phyloP scores from a whole-genome alignment of 225 moss, liverwort and hornwort species.

The Physcomitrium patens region DNA sequence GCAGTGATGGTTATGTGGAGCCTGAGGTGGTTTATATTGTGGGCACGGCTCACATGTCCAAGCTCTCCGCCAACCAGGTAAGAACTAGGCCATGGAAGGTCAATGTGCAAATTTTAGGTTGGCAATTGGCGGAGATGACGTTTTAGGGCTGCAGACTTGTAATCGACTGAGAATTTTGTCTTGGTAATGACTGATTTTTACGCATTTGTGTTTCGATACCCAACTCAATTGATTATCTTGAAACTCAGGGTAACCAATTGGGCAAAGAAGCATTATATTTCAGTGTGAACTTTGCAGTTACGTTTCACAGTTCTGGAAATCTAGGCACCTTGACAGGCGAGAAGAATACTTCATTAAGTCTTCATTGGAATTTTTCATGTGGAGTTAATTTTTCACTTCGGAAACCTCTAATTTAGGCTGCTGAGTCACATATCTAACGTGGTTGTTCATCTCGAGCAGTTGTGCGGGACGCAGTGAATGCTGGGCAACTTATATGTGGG shows the following conservation, averaged over 20 bases:
- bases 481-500: too few species aligned
- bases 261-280: slow-evolving; percentile 1
- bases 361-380: neutral
- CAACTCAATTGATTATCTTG: too few species aligned
- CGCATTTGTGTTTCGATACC: neutral
- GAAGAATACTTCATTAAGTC: neutral
- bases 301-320: slow-evolving; percentile 1
- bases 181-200: neutral
- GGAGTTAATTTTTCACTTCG: too few species aligned
- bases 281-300: neutral
- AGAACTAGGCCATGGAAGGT: neutral
- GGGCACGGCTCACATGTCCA: slow-evolving; percentile 77
- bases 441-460: too few species aligned
- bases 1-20: slow-evolving; percentile 67
- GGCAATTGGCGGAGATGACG: neutral
- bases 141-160: too few species aligned
- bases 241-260: neutral
- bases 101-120: neutral
- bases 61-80: slow-evolving; percentile 62
- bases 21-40: slow-evolving; percentile 78
- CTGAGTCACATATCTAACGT: too few species aligned
- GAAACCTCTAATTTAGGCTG: too few species aligned
- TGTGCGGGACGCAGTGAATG: too few species aligned
- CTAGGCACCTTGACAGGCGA: neutral
- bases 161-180: neutral